Percentiles rank a stretch among this genome's conserved stretches.
phyloP scores from a whole-genome alignment of 257 asterid genomes.

The Solanum chilense region DNA sequence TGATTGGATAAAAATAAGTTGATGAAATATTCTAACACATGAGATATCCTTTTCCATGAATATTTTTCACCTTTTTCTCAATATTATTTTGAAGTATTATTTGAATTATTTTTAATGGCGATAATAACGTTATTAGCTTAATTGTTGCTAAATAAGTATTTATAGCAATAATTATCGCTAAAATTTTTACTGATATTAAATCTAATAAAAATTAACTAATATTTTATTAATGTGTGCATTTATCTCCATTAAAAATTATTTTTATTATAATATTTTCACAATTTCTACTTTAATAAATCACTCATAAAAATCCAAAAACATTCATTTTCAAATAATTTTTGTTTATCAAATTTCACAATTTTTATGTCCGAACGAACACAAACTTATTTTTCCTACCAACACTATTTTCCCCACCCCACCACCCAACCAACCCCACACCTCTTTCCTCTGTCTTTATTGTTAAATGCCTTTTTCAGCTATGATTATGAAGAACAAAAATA shows the following conservation, averaged over 20 bases:
- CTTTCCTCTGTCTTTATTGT: not conserved
- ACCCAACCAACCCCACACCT: not conserved
- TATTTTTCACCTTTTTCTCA: not conserved
- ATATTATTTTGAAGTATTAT: not conserved
- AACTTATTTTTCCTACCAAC: not conserved
- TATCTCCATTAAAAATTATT: no score
- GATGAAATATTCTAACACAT: not conserved
- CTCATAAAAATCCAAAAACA: not conserved
- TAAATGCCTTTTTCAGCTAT: not conserved
- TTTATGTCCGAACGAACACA: not conserved
- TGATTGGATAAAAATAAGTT: not conserved
- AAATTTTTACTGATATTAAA: no score
- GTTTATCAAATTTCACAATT: no score
- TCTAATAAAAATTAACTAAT: no score
- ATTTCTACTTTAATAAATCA: not conserved
- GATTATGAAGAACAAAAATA: not conserved
- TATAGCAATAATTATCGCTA: no score
- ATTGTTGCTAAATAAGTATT: no score
- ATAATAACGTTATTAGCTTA: no score
- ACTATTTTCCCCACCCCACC: not conserved
- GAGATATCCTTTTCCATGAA: not conserved
- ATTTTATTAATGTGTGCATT: no score
- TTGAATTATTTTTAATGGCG: not conserved
- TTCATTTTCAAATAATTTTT: not conserved
- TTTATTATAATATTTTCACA: fast-evolving